These are phyloP conservation scores for Phytopythium aichiense DNA, from an alignment of 352 stramenopile genomes.

Conservation along the genomic window DNA sequence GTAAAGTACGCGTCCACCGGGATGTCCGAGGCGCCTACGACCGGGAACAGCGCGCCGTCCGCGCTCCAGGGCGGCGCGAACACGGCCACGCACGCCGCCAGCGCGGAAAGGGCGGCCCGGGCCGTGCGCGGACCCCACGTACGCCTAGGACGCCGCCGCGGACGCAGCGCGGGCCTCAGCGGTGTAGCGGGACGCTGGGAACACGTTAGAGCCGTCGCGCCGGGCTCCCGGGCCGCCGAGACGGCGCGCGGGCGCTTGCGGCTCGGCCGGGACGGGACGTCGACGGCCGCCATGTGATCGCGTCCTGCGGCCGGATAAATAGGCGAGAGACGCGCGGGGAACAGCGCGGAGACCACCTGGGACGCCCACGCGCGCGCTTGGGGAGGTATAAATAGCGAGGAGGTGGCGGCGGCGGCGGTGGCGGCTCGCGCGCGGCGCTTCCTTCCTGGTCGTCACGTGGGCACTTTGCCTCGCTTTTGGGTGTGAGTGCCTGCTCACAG, in stretches of 20 bases:
- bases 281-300: background rate
- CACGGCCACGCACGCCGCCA: background rate
- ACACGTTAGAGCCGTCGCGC: background rate
- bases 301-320: background rate
- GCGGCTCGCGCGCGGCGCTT: background rate
- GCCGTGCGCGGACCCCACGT: background rate
- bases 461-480: background rate
- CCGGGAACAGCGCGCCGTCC: background rate
- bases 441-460: background rate
- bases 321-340: background rate
- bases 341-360: background rate
- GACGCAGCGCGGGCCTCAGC: background rate
- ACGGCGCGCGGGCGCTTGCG: slow-evolving; percentile 4
- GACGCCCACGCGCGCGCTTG: background rate
- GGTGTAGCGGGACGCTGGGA: background rate
- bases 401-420: background rate
- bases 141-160: background rate
- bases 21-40: slow-evolving; percentile 18
- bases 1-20: slow-evolving; percentile 40
- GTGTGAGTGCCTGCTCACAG: background rate
- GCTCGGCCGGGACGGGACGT: background rate
- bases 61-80: background rate
- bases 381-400: background rate
- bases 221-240: background rate
- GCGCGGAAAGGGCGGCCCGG: background rate